Conservation (phyloP, 163 green algal species). For the Chloroidium sp. region DNA sequence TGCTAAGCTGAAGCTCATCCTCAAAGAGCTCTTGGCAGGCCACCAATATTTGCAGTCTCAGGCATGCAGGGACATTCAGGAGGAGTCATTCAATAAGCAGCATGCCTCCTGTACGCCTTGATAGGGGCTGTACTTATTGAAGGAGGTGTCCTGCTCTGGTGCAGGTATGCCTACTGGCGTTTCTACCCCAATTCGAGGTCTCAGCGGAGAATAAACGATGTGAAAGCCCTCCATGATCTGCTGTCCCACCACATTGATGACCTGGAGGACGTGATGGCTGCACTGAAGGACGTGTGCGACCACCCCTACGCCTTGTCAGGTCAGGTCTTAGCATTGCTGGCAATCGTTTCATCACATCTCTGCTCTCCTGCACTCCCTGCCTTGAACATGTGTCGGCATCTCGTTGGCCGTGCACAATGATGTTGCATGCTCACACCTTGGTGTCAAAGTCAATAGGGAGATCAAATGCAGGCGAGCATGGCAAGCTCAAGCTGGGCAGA, state of each 20-base stretch:
- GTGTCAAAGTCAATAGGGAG: neutral
- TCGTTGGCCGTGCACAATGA: neutral
- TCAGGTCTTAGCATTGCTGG: neutral
- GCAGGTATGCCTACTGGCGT: neutral
- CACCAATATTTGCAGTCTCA: neutral
- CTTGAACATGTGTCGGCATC: neutral
- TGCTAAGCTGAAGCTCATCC: conserved; percentile 28
- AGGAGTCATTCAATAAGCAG: conserved; percentile 18
- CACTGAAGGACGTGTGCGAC: conserved; percentile 1
- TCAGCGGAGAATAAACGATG: neutral
- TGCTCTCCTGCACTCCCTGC: neutral
- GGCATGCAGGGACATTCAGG: conserved; percentile 17
- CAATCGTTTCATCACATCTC: neutral
- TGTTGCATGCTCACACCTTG: neutral
- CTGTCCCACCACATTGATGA: conserved; percentile 37
- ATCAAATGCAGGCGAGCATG: too few species aligned
- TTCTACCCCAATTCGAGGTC: conserved; percentile 17
- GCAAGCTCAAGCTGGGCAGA: neutral
- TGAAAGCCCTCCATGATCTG: neutral
- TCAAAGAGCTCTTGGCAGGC: conserved; percentile 3
- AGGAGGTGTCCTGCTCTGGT: conserved; percentile 13
- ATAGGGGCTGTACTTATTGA: conserved; percentile 1
- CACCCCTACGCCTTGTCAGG: neutral
- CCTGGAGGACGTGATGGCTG: conserved; percentile 40
- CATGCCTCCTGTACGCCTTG: too few species aligned